phyloP scores from a whole-genome alignment of 1,284 basidiomycete species.

The Tilletia walkeri region DNA sequence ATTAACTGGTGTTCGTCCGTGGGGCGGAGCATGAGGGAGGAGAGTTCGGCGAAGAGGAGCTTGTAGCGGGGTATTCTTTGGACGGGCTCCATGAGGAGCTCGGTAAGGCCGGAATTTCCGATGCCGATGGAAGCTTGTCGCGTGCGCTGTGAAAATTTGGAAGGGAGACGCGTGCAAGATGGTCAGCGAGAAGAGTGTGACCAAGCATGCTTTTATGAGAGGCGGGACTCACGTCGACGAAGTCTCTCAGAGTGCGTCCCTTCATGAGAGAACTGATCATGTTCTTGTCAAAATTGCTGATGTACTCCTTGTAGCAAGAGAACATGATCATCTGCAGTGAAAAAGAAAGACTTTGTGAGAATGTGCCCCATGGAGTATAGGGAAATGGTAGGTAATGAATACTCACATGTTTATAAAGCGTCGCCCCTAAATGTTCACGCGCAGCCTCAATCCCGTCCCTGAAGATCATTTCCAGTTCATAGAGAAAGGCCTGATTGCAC shows the following conservation, averaged over 20 bases:
- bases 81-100: slow-evolving; percentile 98
- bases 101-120: slow-evolving; percentile 73
- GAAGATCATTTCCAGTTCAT: slow-evolving; percentile 69
- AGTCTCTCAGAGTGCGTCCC: slow-evolving; percentile 72
- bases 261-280: slow-evolving; percentile 81
- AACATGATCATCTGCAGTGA: slow-evolving; percentile 60
- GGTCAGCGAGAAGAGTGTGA: neutral
- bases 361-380: neutral
- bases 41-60: slow-evolving; percentile 72
- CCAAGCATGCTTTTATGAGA: neutral
- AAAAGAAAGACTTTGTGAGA: neutral
- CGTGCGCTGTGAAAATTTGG: neutral
- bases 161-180: neutral
- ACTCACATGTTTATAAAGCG: slow-evolving; percentile 71
- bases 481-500: slow-evolving; percentile 80
- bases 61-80: slow-evolving; percentile 96
- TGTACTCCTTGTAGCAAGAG: slow-evolving; percentile 86
- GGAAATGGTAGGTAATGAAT: neutral
- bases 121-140: slow-evolving; percentile 61
- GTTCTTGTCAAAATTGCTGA: slow-evolving; percentile 82
- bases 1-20: neutral
- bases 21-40: slow-evolving; percentile 34
- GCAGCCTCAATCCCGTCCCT: slow-evolving; percentile 61
- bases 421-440: slow-evolving; percentile 72
- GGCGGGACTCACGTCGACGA: slow-evolving; percentile 70